Base-by-base conservation (phyloP, 306 rosid species). In the Lathyrus aphaca region DNA sequence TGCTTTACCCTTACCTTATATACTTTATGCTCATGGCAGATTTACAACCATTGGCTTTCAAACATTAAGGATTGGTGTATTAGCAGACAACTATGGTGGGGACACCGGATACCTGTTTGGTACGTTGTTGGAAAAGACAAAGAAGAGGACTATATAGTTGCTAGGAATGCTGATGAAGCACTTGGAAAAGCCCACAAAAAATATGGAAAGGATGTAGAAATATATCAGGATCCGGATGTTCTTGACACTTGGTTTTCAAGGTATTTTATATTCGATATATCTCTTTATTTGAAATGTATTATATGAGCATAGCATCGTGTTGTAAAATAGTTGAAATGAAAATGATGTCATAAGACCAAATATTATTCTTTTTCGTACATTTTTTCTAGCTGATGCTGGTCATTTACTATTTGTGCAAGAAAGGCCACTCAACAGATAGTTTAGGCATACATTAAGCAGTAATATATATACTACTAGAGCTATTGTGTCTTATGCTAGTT, bases 31-130 rank as follows among this genome's bases (percentile, higher is more conserved):
- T 63, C 56, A 74, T 44, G 66, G 50, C 94, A 93, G 98, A 93
- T 93, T 72, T 93, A 93, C 83, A 90, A 93, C 66, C 96, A 90
- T 68, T 93, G 98, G 98, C 90, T 93, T 74, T 90, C 94, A 71
- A 93, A 88, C 81, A 93, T 90, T 59, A 93, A 93, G 79, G 98
- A 93, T 77, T 93, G 97, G 98, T 93, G 98, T 86, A 93, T 93
- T 80, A 93, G 98, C 86, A 85, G 98, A 78, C 98, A 93, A 78
- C 84, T 93, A n/a, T 93, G 98, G 98, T 93, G 98, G 98, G 98
- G 98, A 69, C 98, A 93, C 78, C 88, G 89, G 46, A 90, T 93
- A 63, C 98, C 98, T 64, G 98, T 93, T 76, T 93, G 98, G 97
- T 93, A 93, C 79, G 78, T 93, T 78, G 87, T 71, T 32, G 98